Evolutionary conservation across 768 basidiomycete genomes (phyloP).

Genomic region (Phanerochaete carnosa): DNA sequence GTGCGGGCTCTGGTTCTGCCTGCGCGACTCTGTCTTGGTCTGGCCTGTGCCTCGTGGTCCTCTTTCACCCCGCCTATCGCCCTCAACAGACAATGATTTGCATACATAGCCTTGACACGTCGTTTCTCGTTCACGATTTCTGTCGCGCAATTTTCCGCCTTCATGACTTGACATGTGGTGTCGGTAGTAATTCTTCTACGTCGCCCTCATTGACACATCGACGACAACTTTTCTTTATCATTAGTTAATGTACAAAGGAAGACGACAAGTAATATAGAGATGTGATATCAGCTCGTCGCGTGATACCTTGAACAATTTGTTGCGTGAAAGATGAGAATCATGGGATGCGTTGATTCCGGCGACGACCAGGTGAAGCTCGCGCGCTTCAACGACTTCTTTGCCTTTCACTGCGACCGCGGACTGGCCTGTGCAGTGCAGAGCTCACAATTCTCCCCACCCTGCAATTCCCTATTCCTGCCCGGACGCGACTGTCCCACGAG

Average conservation of each 20-base stretch:
- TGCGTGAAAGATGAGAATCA: background rate
- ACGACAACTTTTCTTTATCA: background rate
- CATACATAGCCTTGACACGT: slow-evolving; percentile 6
- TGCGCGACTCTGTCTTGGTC: background rate
- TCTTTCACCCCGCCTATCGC: background rate
- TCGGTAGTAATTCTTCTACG: slow-evolving; percentile 12
- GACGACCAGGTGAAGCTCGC: no score
- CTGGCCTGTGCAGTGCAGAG: no score
- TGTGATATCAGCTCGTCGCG: slow-evolving; percentile 1
- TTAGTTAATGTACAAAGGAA: slow-evolving; percentile 11
- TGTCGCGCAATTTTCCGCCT: slow-evolving; percentile 2
- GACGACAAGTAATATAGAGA: slow-evolving; percentile 10
- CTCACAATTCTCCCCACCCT: no score
- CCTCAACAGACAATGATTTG: background rate
- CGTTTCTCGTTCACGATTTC: slow-evolving; percentile 8
- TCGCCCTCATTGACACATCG: slow-evolving; percentile 16
- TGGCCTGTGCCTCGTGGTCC: slow-evolving; percentile 1
- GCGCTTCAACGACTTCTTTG: no score
- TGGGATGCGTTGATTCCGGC: background rate
- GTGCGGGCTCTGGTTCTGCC: background rate
- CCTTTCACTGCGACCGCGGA: no score
- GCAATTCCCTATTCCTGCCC: no score
- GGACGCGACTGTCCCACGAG: no score
- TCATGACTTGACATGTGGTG: slow-evolving; percentile 16
- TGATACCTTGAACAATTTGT: background rate